These are phyloP conservation scores for Taiwanofungus camphoratus DNA, from an alignment of 1,284 basidiomycete species.

Conservation along the genomic window DNA sequence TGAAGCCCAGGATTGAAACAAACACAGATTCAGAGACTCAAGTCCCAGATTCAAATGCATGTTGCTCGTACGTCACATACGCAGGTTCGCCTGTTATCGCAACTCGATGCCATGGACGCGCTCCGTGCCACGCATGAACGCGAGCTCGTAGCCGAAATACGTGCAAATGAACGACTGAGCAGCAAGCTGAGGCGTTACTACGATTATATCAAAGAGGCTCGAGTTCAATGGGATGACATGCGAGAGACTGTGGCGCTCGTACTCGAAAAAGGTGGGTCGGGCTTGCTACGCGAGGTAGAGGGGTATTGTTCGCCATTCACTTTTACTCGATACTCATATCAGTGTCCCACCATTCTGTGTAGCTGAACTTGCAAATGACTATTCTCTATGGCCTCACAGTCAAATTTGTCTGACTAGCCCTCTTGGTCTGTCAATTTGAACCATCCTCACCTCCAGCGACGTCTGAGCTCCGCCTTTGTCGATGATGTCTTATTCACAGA, in stretches of 20 bases:
- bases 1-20: background rate
- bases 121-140: slow-evolving; percentile 33
- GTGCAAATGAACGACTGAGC: slow-evolving; percentile 32
- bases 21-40: slow-evolving; percentile 33
- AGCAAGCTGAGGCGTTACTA: slow-evolving; percentile 34
- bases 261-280: slow-evolving; percentile 50
- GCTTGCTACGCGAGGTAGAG: background rate
- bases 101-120: slow-evolving; percentile 48
- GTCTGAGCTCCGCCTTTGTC: background rate
- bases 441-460: background rate
- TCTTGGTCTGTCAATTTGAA: slow-evolving; percentile 33
- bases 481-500: background rate
- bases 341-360: slow-evolving; percentile 9
- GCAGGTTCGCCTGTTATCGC: slow-evolving; percentile 41
- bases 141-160: slow-evolving; percentile 36
- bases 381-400: slow-evolving; percentile 46
- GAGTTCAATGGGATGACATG: slow-evolving; percentile 48
- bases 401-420: slow-evolving; percentile 38
- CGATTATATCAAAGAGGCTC: slow-evolving; percentile 30
- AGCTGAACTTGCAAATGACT: slow-evolving; percentile 52
- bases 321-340: slow-evolving; percentile 11
- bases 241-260: slow-evolving; percentile 47
- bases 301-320: background rate
- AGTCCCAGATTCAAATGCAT: slow-evolving; percentile 35
- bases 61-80: slow-evolving; percentile 40